A percentile compares a stretch with the other conserved stretches of the same genome.
phyloP scores from a whole-genome alignment of 108 stramenopile species.

The Fragilariopsis cylindrus region DNA sequence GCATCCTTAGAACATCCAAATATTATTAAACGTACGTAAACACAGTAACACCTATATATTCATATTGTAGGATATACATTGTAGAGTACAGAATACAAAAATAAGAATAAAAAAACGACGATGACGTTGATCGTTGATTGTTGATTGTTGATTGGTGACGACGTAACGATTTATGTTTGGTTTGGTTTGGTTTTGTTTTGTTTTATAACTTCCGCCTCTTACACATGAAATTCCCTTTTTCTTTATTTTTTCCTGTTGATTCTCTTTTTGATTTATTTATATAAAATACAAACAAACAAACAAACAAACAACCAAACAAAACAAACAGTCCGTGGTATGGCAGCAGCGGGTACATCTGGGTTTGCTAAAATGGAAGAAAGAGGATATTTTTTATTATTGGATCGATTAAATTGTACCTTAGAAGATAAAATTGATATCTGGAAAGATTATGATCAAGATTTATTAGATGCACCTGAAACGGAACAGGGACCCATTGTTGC shows the following conservation, averaged over 20 bases:
- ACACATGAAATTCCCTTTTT: neutral
- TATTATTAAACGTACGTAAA: constrained; percentile 43
- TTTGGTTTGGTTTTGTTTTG: neutral
- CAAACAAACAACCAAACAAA: constrained; percentile 20
- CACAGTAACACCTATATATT: no score
- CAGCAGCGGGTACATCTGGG: constrained; percentile 68
- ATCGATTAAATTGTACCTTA: constrained; percentile 78
- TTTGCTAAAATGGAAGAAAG: constrained; percentile 52
- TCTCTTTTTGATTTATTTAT: neutral
- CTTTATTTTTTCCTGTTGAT: neutral
- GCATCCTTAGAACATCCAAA: constrained; percentile 57
- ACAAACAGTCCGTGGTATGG: constrained; percentile 60
- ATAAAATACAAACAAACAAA: constrained; percentile 25
- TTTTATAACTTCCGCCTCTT: neutral
- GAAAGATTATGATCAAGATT: constrained; percentile 42
- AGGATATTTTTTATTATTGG: constrained; percentile 81
- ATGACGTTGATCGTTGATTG: no score
- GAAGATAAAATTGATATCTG: constrained; percentile 55
- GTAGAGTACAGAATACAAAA: no score
- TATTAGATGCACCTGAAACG: constrained; percentile 13
- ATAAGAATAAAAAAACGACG: no score
- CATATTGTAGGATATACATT: neutral
- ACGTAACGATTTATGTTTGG: neutral
- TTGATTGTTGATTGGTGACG: no score
- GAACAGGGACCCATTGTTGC: neutral